A percentile compares a stretch with the other conserved stretches of the same genome.
Evolutionary conservation across 495 filamentous ascomycete genomes (phyloP).

Genomic region (Penicillium bovifimosum): DNA sequence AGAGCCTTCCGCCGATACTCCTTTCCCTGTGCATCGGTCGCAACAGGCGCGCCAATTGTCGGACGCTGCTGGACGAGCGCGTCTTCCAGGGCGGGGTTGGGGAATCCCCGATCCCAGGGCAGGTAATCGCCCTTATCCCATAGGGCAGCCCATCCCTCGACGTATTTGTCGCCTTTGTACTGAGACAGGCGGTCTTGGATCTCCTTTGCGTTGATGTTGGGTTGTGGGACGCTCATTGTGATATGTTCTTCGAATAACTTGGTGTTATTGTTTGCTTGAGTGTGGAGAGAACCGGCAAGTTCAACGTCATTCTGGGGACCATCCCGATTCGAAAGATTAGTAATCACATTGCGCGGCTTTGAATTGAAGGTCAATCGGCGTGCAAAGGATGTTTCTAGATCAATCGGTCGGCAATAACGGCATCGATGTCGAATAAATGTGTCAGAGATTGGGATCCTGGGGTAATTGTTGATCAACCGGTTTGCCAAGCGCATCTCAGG

Average conservation of each 20-base stretch:
- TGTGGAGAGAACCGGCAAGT: background rate
- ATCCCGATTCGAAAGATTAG: slow-evolving; percentile 9
- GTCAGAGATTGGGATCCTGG: background rate
- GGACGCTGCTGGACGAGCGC: slow-evolving; percentile 43
- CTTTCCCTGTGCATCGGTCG: slow-evolving; percentile 19
- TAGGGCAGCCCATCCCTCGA: slow-evolving; percentile 53
- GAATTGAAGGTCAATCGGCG: background rate
- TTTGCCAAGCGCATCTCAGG: background rate
- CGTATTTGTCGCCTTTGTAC: slow-evolving; percentile 27
- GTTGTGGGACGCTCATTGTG: slow-evolving; percentile 19
- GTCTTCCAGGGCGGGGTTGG: slow-evolving; percentile 64
- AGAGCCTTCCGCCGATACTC: slow-evolving; percentile 45
- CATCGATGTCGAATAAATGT: background rate
- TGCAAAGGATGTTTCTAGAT: background rate
- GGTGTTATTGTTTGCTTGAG: background rate
- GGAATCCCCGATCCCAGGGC: slow-evolving; percentile 65
- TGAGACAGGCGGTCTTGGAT: slow-evolving; percentile 26
- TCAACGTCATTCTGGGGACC: slow-evolving; percentile 18
- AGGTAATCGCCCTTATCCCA: slow-evolving; percentile 56
- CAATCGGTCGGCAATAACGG: background rate
- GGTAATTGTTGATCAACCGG: background rate
- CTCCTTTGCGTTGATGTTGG: slow-evolving; percentile 20
- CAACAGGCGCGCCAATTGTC: slow-evolving; percentile 41
- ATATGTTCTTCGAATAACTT: background rate
- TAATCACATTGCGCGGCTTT: slow-evolving; percentile 13